A percentile compares a stretch with the other conserved stretches of the same genome.
Evolutionary conservation across 2,329 filamentous ascomycete genomes (phyloP).

Genomic region (Fusarium siculi): DNA sequence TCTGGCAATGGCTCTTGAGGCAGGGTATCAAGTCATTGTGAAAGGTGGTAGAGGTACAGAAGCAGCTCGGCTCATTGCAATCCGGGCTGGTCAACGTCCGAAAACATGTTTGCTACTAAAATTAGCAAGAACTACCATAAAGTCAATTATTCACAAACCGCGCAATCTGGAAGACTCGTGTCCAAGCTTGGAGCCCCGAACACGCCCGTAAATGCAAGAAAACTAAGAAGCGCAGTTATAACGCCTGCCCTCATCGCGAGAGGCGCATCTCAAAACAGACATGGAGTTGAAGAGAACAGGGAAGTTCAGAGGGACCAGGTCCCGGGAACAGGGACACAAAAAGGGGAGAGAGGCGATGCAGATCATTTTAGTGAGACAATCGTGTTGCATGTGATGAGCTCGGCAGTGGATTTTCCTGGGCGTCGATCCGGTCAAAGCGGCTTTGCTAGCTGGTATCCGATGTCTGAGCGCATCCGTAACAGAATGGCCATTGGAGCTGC

Average conservation of each 20-base stretch:
- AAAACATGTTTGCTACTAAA: neutral
- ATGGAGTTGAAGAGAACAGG: neutral
- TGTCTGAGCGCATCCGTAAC: neutral
- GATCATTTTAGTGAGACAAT: neutral
- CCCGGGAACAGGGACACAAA: neutral
- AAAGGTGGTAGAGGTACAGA: neutral
- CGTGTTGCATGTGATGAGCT: neutral
- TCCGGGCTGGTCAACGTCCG: rapidly evolving
- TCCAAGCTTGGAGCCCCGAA: rapidly evolving
- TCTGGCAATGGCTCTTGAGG: neutral
- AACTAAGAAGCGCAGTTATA: neutral
- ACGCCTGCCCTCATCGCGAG: neutral
- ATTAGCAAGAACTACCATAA: neutral
- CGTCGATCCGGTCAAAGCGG: neutral
- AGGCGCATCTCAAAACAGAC: neutral
- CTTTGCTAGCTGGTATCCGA: neutral
- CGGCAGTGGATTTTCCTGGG: neutral
- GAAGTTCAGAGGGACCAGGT: neutral
- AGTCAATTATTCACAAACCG: neutral
- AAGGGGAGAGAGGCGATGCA: neutral
- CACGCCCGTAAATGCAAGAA: neutral
- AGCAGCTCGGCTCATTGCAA: neutral
- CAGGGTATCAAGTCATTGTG: neutral
- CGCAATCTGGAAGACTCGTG: neutral
- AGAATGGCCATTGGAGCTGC: neutral